phyloP scores from a whole-genome alignment of 441 rosid species.

The Populus trichocarpa region DNA sequence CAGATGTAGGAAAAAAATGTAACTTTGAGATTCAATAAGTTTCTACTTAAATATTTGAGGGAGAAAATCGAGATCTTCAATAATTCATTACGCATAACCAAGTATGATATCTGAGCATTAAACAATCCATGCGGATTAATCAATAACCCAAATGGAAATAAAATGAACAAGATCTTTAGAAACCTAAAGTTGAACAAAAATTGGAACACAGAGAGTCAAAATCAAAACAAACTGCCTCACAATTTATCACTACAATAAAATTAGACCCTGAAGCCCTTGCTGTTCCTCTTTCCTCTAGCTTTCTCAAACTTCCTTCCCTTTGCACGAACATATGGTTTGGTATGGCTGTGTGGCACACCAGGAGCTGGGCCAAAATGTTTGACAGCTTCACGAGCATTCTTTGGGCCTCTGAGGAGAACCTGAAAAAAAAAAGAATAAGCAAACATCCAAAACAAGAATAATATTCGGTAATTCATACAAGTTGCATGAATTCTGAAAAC shows the following conservation, averaged over 20 bases:
- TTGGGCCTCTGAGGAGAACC: constrained; percentile 93
- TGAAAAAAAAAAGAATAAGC: constrained; percentile 12
- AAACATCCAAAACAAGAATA: background rate
- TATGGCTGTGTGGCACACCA: constrained; percentile 89
- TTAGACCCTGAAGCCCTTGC: constrained; percentile 44
- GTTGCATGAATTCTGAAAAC: background rate
- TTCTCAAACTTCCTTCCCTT: constrained; percentile 93
- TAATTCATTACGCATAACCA: background rate
- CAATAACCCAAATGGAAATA: background rate
- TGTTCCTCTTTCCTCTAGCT: constrained; percentile 89
- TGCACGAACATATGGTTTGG: constrained; percentile 80
- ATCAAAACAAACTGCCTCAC: constrained; percentile 20
- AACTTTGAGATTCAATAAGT: background rate
- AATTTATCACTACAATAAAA: constrained; percentile 11
- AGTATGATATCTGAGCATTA: background rate
- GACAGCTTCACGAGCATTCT: constrained; percentile 93
- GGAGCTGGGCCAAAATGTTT: constrained; percentile 98
- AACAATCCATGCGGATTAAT: constrained; percentile 8
- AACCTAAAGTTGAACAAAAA: constrained; percentile 18
- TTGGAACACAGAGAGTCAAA: constrained; percentile 3
- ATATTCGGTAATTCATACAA: background rate
- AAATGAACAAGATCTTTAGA: constrained; percentile 2
- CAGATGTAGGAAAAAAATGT: background rate
- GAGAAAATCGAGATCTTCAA: background rate
- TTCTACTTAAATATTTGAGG: no score